These are phyloP conservation scores for Neurospora sp. DNA, from an alignment of 495 filamentous ascomycete genomes.

Conservation along the genomic window DNA sequence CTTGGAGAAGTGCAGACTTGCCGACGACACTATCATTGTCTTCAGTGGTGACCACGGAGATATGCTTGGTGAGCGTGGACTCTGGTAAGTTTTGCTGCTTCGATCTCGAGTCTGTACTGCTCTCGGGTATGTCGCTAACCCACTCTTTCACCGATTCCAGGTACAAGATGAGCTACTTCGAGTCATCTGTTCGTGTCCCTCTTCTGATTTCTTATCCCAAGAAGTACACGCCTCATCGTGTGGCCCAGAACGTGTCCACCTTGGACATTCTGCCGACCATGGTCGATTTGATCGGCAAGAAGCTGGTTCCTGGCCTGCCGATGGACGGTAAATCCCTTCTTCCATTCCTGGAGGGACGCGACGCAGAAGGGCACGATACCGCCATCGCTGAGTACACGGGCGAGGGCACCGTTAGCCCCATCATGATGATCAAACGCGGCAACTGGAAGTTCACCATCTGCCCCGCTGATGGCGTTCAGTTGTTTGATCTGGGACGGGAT, in stretches of 20 bases:
- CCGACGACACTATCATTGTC: conserved; percentile 72
- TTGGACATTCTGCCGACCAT: conserved; percentile 80
- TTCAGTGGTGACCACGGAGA: conserved; percentile 88
- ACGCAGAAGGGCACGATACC: conserved; percentile 49
- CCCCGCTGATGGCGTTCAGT: conserved; percentile 65
- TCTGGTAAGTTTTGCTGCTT: conserved; percentile 45
- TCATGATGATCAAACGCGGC: conserved; percentile 85
- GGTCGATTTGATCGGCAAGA: conserved; percentile 62
- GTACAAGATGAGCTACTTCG: conserved; percentile 92
- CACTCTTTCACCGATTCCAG: conserved; percentile 12
- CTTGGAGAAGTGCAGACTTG: conserved; percentile 63
- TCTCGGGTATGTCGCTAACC: background rate
- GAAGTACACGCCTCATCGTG: conserved; percentile 53
- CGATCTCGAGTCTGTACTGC: background rate
- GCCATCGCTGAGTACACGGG: conserved; percentile 85
- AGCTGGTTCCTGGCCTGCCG: conserved; percentile 51
- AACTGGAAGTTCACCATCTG: conserved; percentile 78
- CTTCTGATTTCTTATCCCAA: conserved; percentile 66
- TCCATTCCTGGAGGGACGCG: conserved; percentile 54
- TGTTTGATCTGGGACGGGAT: conserved; percentile 64
- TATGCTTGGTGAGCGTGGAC: conserved; percentile 79
- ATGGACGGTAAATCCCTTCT: conserved; percentile 69
- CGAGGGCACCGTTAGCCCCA: conserved; percentile 72
- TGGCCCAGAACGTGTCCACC: conserved; percentile 71
- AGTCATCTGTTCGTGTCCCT: conserved; percentile 73